phyloP scores from a whole-genome alignment of 176 grass and related monocot genomes.

The maize (Zea mays) region DNA sequence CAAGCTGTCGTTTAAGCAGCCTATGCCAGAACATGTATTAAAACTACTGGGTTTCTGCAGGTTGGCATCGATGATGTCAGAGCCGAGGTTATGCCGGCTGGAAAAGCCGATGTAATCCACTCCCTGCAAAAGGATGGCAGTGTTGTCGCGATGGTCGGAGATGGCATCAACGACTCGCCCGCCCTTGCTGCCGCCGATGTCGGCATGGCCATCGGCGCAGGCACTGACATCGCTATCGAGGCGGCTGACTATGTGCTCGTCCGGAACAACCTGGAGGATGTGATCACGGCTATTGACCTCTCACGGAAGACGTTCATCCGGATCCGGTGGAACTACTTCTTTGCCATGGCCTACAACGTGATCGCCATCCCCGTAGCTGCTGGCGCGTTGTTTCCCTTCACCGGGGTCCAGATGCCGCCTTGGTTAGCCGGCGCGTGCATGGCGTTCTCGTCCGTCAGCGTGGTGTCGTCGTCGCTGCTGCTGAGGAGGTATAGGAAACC shows the following conservation, averaged over 20 bases:
- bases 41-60: constrained; percentile 35
- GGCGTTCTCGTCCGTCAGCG: constrained; percentile 88
- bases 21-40: neutral
- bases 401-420: constrained; percentile 62
- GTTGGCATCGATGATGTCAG: constrained; percentile 80
- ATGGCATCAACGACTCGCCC: constrained; percentile 84
- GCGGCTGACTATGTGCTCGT: constrained; percentile 84
- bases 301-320: constrained; percentile 78
- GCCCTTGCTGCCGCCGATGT: constrained; percentile 83
- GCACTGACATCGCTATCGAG: constrained; percentile 73
- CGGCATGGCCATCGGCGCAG: constrained; percentile 86
- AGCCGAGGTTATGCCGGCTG: constrained; percentile 69
- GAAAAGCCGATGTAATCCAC: constrained; percentile 56
- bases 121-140: constrained; percentile 67
- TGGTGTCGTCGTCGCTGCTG: constrained; percentile 88
- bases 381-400: constrained; percentile 64
- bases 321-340: constrained; percentile 88
- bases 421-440: constrained; percentile 90
- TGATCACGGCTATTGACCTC: constrained; percentile 93
- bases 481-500: constrained; percentile 91
- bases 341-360: constrained; percentile 69
- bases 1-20: neutral
- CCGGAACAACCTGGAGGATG: constrained; percentile 81
- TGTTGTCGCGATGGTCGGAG: constrained; percentile 72
- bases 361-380: constrained; percentile 70